Base-by-base conservation (phyloP, 2,329 filamentous ascomycete genomes). In the Venturia oleaginea region DNA sequence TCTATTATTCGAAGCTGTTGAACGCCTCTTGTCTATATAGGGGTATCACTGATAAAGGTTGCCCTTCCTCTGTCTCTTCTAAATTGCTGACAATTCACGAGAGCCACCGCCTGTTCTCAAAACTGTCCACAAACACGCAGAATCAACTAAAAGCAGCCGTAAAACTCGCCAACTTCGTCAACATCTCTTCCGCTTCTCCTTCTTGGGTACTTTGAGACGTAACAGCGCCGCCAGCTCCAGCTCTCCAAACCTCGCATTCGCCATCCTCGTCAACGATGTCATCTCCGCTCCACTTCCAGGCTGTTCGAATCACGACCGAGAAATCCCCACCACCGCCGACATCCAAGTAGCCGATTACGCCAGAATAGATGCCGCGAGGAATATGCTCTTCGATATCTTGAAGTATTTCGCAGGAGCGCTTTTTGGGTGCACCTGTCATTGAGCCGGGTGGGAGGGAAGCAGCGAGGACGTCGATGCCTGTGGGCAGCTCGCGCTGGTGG, bases 351-450 rank as follows among this genome's bases (percentile, higher is more conserved):
- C 93, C 93, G 61, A 97, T 83, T 1, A 95, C 89, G 24, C 94
- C 92, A 7, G 91, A 91, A 76, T 97, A 97, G 61, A 97, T 76
- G 38, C 91, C 87, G 62, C 93, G 81, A 69, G 86, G 83, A 65
- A 78, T 76, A 4, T 79, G 73, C 22, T 76, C 76, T 75, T 96
- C 92, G 51, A 96, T 81, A 3, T 80, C 77, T 66, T 82, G 81
- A 24, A 97, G 79, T 59, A 97, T 83, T 78, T 96, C 88, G 74
- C 93, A 97, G 68, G 89, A 93, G 59, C 93, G 84, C 76, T 93
- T 92, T 80, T 97, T 97, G 0, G 93, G 94, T 0, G 93, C 93
- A 7, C 94, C 94, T 1, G 93, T 97, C 94, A 97, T 97, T 70
- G 89, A 93, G 0, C 94, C 93, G 0, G 94, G 92, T 0, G 94